Percentiles rank a stretch among this genome's conserved stretches.
Evolutionary conservation across 2,329 filamentous ascomycete species (phyloP).

Genomic region (Apiospora aurea): DNA sequence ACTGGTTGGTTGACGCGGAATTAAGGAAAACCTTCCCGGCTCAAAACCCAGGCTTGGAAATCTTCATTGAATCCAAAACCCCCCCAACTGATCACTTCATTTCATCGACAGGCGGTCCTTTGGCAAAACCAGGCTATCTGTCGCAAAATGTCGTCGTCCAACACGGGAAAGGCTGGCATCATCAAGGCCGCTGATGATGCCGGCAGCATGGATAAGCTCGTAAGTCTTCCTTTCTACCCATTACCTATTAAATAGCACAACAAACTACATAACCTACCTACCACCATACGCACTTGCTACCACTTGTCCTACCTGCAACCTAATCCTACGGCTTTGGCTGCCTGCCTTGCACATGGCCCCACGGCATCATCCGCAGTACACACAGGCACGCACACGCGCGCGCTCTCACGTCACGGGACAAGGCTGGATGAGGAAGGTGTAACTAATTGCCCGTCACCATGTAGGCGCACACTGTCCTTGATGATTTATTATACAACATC

Average conservation of each 20-base stretch:
- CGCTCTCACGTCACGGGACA: neutral
- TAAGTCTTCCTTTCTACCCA: slow-evolving; percentile 49
- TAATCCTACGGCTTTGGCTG: neutral
- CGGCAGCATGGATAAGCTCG: slow-evolving; percentile 64
- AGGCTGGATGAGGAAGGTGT: neutral
- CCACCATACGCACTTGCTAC: neutral
- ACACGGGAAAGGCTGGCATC: slow-evolving; percentile 61
- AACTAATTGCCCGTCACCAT: neutral
- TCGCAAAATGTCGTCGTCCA: slow-evolving; percentile 29
- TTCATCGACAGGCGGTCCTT: slow-evolving; percentile 20
- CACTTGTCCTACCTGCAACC: slow-evolving; percentile 26
- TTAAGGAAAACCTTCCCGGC: slow-evolving; percentile 23
- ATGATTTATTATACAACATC: slow-evolving; percentile 79
- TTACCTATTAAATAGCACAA: slow-evolving; percentile 8
- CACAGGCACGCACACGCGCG: neutral
- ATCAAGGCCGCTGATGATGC: slow-evolving; percentile 61
- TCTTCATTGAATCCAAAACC: slow-evolving; percentile 18
- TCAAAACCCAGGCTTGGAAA: slow-evolving; percentile 18
- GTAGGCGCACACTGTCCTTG: slow-evolving; percentile 69
- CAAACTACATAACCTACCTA: slow-evolving; percentile 1
- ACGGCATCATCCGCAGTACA: slow-evolving; percentile 7
- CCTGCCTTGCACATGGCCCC: slow-evolving; percentile 20
- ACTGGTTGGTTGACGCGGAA: slow-evolving; percentile 19
- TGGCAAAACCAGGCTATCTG: slow-evolving; percentile 18
- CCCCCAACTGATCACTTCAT: slow-evolving; percentile 19